Base-by-base conservation (phyloP, 495 filamentous ascomycete species). In the Penicillium silybi region DNA sequence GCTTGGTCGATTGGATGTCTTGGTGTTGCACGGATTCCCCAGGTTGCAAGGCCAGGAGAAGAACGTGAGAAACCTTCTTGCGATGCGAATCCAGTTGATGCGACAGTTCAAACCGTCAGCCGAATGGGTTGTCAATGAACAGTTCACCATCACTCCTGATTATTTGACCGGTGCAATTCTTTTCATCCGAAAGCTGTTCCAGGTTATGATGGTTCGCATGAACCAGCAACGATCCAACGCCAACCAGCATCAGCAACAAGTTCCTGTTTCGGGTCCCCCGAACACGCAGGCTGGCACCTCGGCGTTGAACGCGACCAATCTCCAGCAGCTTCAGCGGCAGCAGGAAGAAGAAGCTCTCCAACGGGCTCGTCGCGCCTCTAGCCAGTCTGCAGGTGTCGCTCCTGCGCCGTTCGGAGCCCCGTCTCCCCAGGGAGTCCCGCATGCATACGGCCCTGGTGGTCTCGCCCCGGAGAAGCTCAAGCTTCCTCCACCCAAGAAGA, bases 391-490 rank as follows among this genome's bases (percentile, higher is more conserved):
- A 19, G 87, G 80, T 0, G 75, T 82, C 0, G 65, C 82, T 0
- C 82, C 85, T 0, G 88, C 88, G 62, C 78, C 77, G 39, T 79
- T 92, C 52, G 84, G 83, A 18, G 77, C 79, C 7, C 80, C 85
- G 37, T 89, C 89, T 27, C 89, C 88, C 16, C 77, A 85, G 41
- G 87, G 88, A 5, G 76, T 84, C 19, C 87, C 89, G 13, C 76
- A 75, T 48, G 64, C 65, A 9, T 80, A 78, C 56, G 73, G 71
- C 10, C 69, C 77, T 6, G 69, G 68, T 6, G 67, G 69, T 41
- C 69, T 80, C 40, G 72, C 73, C 3, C 72, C 71, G 8, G 73
- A 83, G 52, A 80, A 87, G 48, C 75, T 87, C 13, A 80, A 76
- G 20, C 71, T 85, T 27, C 86, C 86, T 35, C 74, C 81, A 3